Conservation (phyloP, 768 basidiomycete genomes). For the Pisolithus marmoratus region DNA sequence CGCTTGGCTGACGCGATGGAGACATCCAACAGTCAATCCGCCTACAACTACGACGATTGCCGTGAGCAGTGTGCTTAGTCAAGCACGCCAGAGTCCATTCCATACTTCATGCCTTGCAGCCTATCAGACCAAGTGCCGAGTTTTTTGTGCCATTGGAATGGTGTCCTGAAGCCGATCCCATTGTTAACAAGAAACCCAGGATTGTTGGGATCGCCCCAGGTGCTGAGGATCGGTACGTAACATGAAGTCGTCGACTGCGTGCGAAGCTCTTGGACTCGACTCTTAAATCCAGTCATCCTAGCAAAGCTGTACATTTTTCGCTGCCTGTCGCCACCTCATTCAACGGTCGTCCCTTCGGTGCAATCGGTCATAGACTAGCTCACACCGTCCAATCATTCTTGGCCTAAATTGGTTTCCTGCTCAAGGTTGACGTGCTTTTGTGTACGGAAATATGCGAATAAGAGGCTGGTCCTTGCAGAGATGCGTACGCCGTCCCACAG, state of each 20-base stretch:
- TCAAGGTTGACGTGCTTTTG: constrained; percentile 10
- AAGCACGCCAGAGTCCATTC: background rate
- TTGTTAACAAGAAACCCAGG: constrained; percentile 23
- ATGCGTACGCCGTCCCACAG: too few relatives aligned
- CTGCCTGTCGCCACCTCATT: constrained; percentile 18
- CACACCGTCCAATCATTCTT: constrained; percentile 15
- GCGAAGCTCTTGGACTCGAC: constrained; percentile 26
- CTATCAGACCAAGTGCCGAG: constrained; percentile 4
- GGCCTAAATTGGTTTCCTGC: constrained; percentile 18
- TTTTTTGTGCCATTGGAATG: constrained; percentile 16
- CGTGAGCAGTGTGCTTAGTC: background rate
- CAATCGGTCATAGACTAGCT: constrained; percentile 17
- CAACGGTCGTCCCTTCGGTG: constrained; percentile 18
- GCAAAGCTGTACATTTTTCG: constrained; percentile 1
- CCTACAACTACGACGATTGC: background rate
- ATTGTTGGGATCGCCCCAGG: constrained; percentile 27
- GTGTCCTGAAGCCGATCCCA: constrained; percentile 27
- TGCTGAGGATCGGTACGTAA: constrained; percentile 4
- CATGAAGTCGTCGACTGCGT: constrained; percentile 12
- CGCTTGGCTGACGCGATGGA: constrained; percentile 3
- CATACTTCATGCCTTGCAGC: constrained; percentile 13
- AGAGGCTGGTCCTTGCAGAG: too few relatives aligned
- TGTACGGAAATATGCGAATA: background rate
- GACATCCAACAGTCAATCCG: background rate
- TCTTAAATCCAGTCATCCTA: constrained; percentile 9